Percentiles rank a stretch among this genome's conserved stretches.
These are phyloP conservation scores for Croton laevigatus DNA, from an alignment of 441 rosid species.

Conservation along the genomic window DNA sequence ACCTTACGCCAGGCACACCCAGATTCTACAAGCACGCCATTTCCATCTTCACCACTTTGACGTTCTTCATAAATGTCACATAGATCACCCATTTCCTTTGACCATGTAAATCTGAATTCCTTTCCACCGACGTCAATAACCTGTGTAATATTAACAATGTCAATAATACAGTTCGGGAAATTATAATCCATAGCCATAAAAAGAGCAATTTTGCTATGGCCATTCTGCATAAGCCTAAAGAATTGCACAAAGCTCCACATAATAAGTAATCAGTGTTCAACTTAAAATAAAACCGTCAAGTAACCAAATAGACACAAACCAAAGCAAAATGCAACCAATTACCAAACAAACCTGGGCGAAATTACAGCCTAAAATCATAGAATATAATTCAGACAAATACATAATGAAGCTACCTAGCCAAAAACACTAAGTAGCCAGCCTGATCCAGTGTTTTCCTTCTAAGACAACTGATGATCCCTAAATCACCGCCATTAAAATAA, in stretches of 20 bases:
- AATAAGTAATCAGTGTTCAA: background rate
- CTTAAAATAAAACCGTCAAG: constrained; percentile 1
- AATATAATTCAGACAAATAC: background rate
- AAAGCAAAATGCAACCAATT: background rate
- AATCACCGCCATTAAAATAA: background rate
- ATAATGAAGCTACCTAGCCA: background rate
- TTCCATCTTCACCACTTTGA: constrained; percentile 75
- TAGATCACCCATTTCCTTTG: constrained; percentile 72
- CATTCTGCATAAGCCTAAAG: background rate
- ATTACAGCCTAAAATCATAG: background rate
- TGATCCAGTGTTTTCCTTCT: background rate
- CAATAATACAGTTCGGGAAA: constrained; percentile 21
- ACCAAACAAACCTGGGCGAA: background rate
- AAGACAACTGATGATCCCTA: background rate
- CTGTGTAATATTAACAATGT: constrained; percentile 37
- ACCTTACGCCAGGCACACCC: constrained; percentile 96
- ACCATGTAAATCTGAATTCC: constrained; percentile 96
- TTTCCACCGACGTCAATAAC: constrained; percentile 92
- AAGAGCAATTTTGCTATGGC: background rate
- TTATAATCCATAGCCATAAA: background rate
- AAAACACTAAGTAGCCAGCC: background rate
- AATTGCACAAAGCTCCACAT: background rate
- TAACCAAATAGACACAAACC: background rate
- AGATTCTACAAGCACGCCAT: constrained; percentile 89
- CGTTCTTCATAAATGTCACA: constrained; percentile 94